phyloP scores from a whole-genome alignment of 495 filamentous ascomycete genomes.

The Glarea lozoyensis region DNA sequence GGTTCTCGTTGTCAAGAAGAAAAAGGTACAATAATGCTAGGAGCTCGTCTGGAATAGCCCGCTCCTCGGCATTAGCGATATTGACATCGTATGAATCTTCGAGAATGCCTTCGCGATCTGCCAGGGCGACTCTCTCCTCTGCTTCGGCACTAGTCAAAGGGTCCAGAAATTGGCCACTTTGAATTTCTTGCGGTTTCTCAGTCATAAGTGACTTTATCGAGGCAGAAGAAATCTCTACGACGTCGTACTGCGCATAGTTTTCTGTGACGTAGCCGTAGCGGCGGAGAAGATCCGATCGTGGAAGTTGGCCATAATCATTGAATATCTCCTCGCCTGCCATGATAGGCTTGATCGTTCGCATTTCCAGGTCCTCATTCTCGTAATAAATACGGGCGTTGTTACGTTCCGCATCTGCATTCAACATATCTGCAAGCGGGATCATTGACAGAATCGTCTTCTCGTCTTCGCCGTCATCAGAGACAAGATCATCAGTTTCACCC shows the following conservation, averaged over 20 bases:
- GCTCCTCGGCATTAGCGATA: constrained; percentile 11
- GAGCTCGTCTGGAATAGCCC: constrained; percentile 20
- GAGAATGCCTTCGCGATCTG: constrained; percentile 17
- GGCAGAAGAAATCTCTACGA: constrained; percentile 62
- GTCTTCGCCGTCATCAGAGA: constrained; percentile 61
- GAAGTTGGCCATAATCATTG: constrained; percentile 84
- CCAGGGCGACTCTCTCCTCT: constrained; percentile 21
- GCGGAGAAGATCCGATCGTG: constrained; percentile 72
- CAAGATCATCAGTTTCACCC: constrained; percentile 51
- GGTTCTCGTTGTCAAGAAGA: constrained; percentile 26
- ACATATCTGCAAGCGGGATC: constrained; percentile 86
- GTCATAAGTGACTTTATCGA: constrained; percentile 36
- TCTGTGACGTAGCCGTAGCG: constrained; percentile 83
- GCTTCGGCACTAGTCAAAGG: constrained; percentile 19
- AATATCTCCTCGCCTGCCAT: constrained; percentile 68
- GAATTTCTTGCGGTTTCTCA: constrained; percentile 33
- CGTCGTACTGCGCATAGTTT: constrained; percentile 69
- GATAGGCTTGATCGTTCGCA: constrained; percentile 41
- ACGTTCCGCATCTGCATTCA: constrained; percentile 82
- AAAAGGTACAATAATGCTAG: constrained; percentile 22
- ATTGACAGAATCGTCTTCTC: constrained; percentile 61
- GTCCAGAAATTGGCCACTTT: constrained; percentile 29
- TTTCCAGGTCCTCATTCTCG: constrained; percentile 21
- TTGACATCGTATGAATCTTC: constrained; percentile 21
- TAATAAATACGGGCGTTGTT: constrained; percentile 47